These are phyloP conservation scores for Kuraishia capsulata DNA, from an alignment of 805 yeast species.

Conservation along the genomic window DNA sequence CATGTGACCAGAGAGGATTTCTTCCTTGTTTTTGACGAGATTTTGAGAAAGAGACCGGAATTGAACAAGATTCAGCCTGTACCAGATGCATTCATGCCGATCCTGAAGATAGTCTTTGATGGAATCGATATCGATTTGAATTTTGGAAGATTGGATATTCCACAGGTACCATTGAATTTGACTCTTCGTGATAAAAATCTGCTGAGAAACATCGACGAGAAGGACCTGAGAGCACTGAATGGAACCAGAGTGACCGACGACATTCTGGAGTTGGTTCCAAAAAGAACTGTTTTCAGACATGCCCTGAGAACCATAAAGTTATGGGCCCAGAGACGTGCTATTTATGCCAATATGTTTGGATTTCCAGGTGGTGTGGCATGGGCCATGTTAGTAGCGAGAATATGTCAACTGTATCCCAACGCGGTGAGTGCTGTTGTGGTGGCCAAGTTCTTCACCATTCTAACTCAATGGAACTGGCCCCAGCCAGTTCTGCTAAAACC, in stretches of 20 bases:
- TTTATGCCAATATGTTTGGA: slow-evolving; percentile 91
- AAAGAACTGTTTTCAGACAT: slow-evolving; percentile 84
- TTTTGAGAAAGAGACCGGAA: slow-evolving; percentile 68
- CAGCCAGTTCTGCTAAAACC: slow-evolving; percentile 90
- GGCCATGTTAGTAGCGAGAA: slow-evolving; percentile 99
- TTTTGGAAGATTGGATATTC: slow-evolving; percentile 73
- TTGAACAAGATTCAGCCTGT: slow-evolving; percentile 87
- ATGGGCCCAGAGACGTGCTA: slow-evolving; percentile 95
- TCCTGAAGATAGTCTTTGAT: slow-evolving; percentile 77
- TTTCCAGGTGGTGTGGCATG: slow-evolving; percentile 99
- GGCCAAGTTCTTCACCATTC: slow-evolving; percentile 80
- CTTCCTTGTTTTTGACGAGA: slow-evolving; percentile 66
- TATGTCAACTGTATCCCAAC: slow-evolving; percentile 93
- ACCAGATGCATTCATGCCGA: slow-evolving; percentile 97
- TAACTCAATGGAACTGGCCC: slow-evolving; percentile 95
- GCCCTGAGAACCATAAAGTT: slow-evolving; percentile 87
- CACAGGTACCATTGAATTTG: slow-evolving; percentile 71
- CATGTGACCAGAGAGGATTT: slow-evolving; percentile 89
- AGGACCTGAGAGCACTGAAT: slow-evolving; percentile 80
- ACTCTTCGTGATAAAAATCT: slow-evolving; percentile 79
- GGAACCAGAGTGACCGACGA: slow-evolving; percentile 98
- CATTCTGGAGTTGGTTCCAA: slow-evolving; percentile 81
- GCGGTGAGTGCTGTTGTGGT: slow-evolving; percentile 89
- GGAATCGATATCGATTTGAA: slow-evolving; percentile 93
- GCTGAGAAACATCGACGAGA: slow-evolving; percentile 81